Conservation (phyloP, 2,329 filamentous ascomycete genomes). For the Fusarium aywerte region DNA sequence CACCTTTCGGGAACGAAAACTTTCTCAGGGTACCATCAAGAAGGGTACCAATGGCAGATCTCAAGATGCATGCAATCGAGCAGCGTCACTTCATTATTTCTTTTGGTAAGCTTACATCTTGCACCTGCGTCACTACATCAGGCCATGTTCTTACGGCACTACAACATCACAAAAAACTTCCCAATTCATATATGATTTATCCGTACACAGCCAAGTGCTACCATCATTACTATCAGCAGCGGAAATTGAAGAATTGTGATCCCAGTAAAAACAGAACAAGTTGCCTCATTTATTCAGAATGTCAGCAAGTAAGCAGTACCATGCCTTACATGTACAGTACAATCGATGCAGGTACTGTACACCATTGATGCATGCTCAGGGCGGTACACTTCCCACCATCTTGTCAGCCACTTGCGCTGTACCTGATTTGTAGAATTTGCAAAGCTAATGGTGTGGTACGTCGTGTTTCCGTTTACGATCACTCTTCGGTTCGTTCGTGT, state of each 20-base stretch:
- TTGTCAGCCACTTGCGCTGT: constrained; percentile 24
- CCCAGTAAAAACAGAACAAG: constrained; percentile 2
- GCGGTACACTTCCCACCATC: constrained; percentile 7
- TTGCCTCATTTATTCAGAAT: neutral
- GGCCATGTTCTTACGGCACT: constrained; percentile 13
- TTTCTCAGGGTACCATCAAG: neutral
- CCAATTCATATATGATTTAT: constrained; percentile 7
- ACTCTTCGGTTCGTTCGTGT: constrained; percentile 18
- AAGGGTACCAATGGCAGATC: constrained; percentile 17
- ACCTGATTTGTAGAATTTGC: constrained; percentile 10
- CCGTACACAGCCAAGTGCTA: neutral
- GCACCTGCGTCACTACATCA: constrained; percentile 6
- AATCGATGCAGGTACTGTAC: constrained; percentile 20
- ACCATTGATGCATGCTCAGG: constrained; percentile 4
- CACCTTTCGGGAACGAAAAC: neutral
- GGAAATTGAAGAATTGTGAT: neutral
- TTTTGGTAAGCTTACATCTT: constrained; percentile 14
- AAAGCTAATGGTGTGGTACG: constrained; percentile 22
- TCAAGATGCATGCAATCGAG: constrained; percentile 18
- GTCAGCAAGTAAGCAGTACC: constrained; percentile 7
- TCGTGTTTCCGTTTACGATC: constrained; percentile 19
- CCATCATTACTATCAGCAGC: neutral
- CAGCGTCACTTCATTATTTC: constrained; percentile 1
- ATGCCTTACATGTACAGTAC: constrained; percentile 12
- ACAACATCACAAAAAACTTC: constrained; percentile 3